Base-by-base conservation (phyloP, 2,329 filamentous ascomycete species). In the Cercospora nicotianae region DNA sequence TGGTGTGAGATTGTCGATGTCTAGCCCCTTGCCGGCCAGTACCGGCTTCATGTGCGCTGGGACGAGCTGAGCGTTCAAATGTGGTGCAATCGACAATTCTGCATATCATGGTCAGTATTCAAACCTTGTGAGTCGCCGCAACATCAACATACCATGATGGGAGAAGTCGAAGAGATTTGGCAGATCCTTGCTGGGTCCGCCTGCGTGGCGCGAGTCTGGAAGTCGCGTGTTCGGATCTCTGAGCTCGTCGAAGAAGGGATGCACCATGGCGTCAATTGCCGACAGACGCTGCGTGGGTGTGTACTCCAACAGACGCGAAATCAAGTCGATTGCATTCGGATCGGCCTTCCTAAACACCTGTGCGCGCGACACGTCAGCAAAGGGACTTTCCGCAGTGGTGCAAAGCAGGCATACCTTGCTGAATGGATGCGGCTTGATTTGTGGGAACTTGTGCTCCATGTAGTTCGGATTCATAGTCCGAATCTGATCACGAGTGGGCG, bases 401-500 rank as follows among this genome's bases (percentile, higher is more conserved):
- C 20, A 23, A 58, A 39, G 36, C 62, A 69, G 66, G 65, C 64
- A 75, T 79, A 89, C 87, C 87, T 98, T 98, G 84, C 91, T 96
- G 86, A 99, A 99, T 30, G 95, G 95, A 78, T 99, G 95, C 67
- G 95, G 95, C 85, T 99, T 99, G 85, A 99, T 99, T 82, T 99
- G 95, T 59, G 95, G 95, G 82, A 99, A 99, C 84, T 98, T 98
- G 85, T 99, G 95, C 84, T 99, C 95, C 95, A 99, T 99, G 83
- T 99, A 99, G 82, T 99, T 99, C 68, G 95, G 95, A 82, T 99
- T 99, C 95, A 99, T 99, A 73, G 95, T 99, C 75, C 95, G 92
- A 77, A 99, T 99, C 82, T 99, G 95, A 80, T 99, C 95, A 72
- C 95, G 88, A 39, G 95, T 98, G 18, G 95, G 95, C 18, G 95